Percentiles rank a stretch among this genome's conserved stretches.
These are phyloP conservation scores for Xerocomellus intermedius DNA, from an alignment of 768 basidiomycete genomes.

Conservation along the genomic window DNA sequence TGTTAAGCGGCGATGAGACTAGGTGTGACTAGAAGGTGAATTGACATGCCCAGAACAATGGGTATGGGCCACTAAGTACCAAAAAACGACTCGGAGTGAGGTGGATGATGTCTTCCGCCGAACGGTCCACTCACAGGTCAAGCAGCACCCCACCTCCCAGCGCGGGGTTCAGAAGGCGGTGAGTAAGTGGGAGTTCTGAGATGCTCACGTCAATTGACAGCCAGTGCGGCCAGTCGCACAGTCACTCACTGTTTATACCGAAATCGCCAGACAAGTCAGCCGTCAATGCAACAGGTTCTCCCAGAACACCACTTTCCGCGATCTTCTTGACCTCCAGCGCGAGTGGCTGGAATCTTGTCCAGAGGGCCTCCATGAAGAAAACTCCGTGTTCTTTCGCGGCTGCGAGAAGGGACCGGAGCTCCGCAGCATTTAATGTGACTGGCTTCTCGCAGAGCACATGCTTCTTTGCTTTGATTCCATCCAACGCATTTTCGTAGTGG, in stretches of 20 bases:
- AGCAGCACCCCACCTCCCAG: slow-evolving; percentile 83
- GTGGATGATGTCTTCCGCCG: neutral
- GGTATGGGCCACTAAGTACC: slow-evolving; percentile 68
- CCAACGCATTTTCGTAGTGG: slow-evolving; percentile 76
- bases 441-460: slow-evolving; percentile 91
- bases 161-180: slow-evolving; percentile 74
- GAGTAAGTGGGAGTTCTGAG: slow-evolving; percentile 61
- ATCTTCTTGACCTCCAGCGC: slow-evolving; percentile 61
- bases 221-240: neutral
- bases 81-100: slow-evolving; percentile 7
- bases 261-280: slow-evolving; percentile 80
- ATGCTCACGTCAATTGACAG: neutral
- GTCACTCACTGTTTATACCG: slow-evolving; percentile 52
- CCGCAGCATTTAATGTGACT: slow-evolving; percentile 72
- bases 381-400: slow-evolving; percentile 76
- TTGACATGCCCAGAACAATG: slow-evolving; percentile 66
- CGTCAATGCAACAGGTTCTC: slow-evolving; percentile 61
- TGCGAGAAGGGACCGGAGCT: slow-evolving; percentile 68
- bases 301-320: slow-evolving; percentile 61
- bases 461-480: slow-evolving; percentile 76
- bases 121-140: slow-evolving; percentile 59
- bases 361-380: slow-evolving; percentile 92
- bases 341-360: slow-evolving; percentile 82
- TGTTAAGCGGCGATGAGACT: slow-evolving; percentile 30
- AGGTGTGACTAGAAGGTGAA: neutral